A percentile compares a stretch with the other conserved stretches of the same genome.
These are phyloP conservation scores for Darksidea phi DNA, from an alignment of 495 filamentous ascomycete species.

Conservation along the genomic window DNA sequence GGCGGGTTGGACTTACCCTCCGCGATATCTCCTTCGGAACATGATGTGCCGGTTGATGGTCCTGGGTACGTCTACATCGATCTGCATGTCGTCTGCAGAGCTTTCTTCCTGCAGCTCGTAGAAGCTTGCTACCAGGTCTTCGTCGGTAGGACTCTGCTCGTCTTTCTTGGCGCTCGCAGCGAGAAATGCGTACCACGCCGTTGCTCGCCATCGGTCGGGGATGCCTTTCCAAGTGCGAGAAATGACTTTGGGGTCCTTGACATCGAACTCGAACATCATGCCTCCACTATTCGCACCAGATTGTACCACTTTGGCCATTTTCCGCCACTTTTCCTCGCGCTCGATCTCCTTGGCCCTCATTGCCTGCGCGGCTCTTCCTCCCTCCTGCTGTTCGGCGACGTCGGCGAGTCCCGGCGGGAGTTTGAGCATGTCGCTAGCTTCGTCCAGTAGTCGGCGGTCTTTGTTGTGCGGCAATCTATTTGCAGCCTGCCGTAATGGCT, in stretches of 20 bases:
- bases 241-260: constrained; percentile 77
- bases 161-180: constrained; percentile 71
- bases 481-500: constrained; percentile 59
- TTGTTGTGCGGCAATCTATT: constrained; percentile 76
- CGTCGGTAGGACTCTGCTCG: constrained; percentile 60
- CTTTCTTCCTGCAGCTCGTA: constrained; percentile 66
- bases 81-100: constrained; percentile 92
- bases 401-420: constrained; percentile 65
- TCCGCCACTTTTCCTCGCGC: constrained; percentile 91
- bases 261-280: constrained; percentile 88
- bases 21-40: constrained; percentile 88
- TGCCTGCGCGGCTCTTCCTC: constrained; percentile 55
- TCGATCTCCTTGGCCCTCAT: constrained; percentile 77
- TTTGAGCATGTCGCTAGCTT: constrained; percentile 87
- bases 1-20: constrained; percentile 37
- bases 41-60: constrained; percentile 97
- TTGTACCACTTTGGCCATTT: constrained; percentile 79
- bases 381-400: constrained; percentile 60
- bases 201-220: constrained; percentile 89
- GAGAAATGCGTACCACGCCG: constrained; percentile 94
- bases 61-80: constrained; percentile 93
- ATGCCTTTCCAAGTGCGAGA: constrained; percentile 97
- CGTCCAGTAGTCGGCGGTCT: constrained; percentile 72
- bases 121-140: constrained; percentile 63
- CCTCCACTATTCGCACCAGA: constrained; percentile 62